Conservation (phyloP, 805 yeast genomes). For the Nakazawaea wickerhamii region DNA sequence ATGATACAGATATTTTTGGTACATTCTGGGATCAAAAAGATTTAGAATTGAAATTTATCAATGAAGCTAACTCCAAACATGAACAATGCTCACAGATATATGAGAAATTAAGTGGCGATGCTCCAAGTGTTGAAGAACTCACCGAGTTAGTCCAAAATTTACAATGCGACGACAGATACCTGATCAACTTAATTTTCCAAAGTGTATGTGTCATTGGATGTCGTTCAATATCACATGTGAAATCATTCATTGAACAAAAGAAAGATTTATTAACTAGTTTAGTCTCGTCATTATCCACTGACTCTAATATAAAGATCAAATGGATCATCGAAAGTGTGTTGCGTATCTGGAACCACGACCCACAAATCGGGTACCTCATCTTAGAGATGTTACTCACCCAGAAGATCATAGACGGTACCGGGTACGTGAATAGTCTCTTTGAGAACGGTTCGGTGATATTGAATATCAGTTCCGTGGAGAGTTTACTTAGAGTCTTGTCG, state of each 20-base stretch:
- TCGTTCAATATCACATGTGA: conserved; percentile 77
- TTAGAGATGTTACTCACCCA: conserved; percentile 45
- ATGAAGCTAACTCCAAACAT: conserved; percentile 27
- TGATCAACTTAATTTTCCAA: conserved; percentile 61
- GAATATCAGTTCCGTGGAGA: conserved; percentile 42
- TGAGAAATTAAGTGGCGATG: conserved; percentile 27
- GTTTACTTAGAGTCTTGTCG: conserved; percentile 31
- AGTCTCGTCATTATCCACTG: conserved; percentile 20
- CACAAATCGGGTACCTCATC: conserved; percentile 59
- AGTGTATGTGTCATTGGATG: conserved; percentile 78
- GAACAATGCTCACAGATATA: conserved; percentile 28
- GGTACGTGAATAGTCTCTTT: conserved; percentile 41
- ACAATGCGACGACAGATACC: conserved; percentile 31
- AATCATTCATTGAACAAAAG: conserved; percentile 44
- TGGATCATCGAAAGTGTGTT: conserved; percentile 54
- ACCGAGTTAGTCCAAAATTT: neutral
- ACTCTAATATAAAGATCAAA: conserved; percentile 10
- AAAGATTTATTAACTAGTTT: conserved; percentile 13
- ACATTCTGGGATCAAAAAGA: conserved; percentile 19
- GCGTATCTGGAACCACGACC: conserved; percentile 59
- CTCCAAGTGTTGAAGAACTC: conserved; percentile 18
- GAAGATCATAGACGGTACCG: conserved; percentile 34
- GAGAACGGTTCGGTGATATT: conserved; percentile 30
- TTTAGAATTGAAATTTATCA: conserved; percentile 26
- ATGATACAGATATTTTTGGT: conserved; percentile 32